Percentiles rank a stretch among this genome's conserved stretches.
phyloP scores from a whole-genome alignment of 805 yeast species.

The Metschnikowia baotianmanensis region DNA sequence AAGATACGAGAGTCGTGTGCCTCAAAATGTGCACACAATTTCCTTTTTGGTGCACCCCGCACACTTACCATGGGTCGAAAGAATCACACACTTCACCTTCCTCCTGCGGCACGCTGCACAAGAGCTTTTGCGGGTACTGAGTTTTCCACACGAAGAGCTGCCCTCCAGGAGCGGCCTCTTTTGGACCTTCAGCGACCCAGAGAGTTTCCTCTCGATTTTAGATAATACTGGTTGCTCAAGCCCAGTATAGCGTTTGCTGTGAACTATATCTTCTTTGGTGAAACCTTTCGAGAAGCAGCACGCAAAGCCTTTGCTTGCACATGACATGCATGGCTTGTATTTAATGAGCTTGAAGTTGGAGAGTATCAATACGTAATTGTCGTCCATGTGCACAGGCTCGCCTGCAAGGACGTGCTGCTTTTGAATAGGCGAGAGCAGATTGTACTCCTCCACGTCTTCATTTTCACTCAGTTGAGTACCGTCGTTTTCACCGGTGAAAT shows the following conservation, averaged over 20 bases:
- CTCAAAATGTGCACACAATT: slow-evolving; percentile 26
- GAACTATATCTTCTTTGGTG: slow-evolving; percentile 57
- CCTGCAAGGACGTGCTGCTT: slow-evolving; percentile 16
- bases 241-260: slow-evolving; percentile 25
- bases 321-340: slow-evolving; percentile 55
- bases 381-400: slow-evolving; percentile 15
- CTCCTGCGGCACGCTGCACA: slow-evolving; percentile 42
- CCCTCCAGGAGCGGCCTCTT: slow-evolving; percentile 11
- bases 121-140: slow-evolving; percentile 31
- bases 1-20: neutral
- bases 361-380: slow-evolving; percentile 19
- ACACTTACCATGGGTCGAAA: slow-evolving; percentile 30
- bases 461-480: neutral
- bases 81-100: slow-evolving; percentile 42
- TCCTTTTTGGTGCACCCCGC: slow-evolving; percentile 42
- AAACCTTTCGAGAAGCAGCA: slow-evolving; percentile 65
- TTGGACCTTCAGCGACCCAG: slow-evolving; percentile 2
- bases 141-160: neutral
- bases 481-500: slow-evolving; percentile 8
- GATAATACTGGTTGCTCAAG: neutral
- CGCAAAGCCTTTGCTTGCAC: slow-evolving; percentile 41
- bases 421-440: slow-evolving; percentile 11
- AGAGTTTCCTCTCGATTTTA: neutral
- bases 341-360: slow-evolving; percentile 40
- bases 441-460: slow-evolving; percentile 12